phyloP scores from a whole-genome alignment of 1,139 yeast genomes.

The Hanseniaspora sp. region DNA sequence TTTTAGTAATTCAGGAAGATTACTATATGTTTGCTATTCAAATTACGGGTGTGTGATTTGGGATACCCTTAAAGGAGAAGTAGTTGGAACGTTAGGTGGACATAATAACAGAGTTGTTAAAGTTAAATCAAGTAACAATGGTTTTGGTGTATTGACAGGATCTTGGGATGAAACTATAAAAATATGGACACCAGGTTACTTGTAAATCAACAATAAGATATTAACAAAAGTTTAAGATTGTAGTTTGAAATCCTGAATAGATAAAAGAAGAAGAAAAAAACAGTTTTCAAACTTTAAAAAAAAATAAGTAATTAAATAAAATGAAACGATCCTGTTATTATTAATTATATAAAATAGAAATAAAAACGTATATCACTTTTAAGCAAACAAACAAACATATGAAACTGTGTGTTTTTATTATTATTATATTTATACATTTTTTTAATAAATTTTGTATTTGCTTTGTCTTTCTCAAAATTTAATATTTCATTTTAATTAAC shows the following conservation, averaged over 20 bases:
- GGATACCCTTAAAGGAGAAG: constrained; percentile 60
- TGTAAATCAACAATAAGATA: not conserved
- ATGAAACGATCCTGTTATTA: too few relatives aligned
- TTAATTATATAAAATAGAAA: too few relatives aligned
- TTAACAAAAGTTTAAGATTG: not conserved
- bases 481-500: too few relatives aligned
- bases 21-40: constrained; percentile 64
- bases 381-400: too few relatives aligned
- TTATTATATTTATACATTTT: not conserved
- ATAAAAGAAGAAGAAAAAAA: too few relatives aligned
- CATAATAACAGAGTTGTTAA: constrained; percentile 54
- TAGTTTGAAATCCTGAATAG: too few relatives aligned
- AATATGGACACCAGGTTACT: constrained; percentile 45
- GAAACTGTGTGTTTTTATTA: not conserved
- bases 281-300: too few relatives aligned
- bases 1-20: constrained; percentile 64
- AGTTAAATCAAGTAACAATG: constrained; percentile 62
- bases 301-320: too few relatives aligned
- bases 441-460: not conserved
- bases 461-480: too few relatives aligned
- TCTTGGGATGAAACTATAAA: constrained; percentile 62
- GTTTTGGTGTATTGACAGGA: constrained; percentile 58
- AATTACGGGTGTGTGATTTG: constrained; percentile 67
- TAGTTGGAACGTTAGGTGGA: constrained; percentile 51
- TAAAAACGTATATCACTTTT: too few relatives aligned